Conservation (phyloP, 169 alveolate genomes). For the Plasmodium adleri region DNA sequence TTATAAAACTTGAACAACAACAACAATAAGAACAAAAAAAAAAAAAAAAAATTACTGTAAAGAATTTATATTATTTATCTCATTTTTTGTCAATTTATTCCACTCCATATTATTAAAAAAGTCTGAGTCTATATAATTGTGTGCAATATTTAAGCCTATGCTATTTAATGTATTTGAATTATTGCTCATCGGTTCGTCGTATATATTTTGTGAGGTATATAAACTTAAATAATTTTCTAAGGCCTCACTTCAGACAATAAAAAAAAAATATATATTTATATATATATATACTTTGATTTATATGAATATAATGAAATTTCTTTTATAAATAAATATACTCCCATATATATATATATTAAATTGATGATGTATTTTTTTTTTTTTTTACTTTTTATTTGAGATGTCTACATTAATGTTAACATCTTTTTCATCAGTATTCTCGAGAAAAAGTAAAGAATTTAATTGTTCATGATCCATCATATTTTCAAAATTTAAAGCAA, state of each 20-base stretch:
- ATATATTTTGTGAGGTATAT: conserved; percentile 27
- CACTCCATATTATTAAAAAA: not conserved
- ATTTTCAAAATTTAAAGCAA: too few species aligned
- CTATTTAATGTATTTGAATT: not conserved
- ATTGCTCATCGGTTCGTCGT: not conserved
- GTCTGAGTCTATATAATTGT: not conserved
- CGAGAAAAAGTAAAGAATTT: too few species aligned
- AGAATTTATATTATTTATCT: not conserved
- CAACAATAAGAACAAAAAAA: not conserved
- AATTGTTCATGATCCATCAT: too few species aligned
- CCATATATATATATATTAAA: not conserved
- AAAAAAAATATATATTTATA: not conserved
- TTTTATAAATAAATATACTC: not conserved
- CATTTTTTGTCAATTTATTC: conserved; percentile 11
- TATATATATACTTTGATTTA: not conserved
- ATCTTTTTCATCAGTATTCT: too few species aligned
- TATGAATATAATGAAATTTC: not conserved
- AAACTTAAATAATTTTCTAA: conserved; percentile 30
- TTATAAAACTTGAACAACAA: too few species aligned
- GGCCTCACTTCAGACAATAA: conserved; percentile 31
- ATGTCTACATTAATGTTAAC: too few species aligned
- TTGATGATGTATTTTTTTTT: not conserved
- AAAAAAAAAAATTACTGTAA: conserved; percentile 14
- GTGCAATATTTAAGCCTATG: not conserved
- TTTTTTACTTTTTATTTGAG: too few species aligned